Evolutionary conservation across 805 yeast genomes (phyloP), one percentile per base, ranked within the genome.

Genomic region (Yarrowia osloensis): DNA sequence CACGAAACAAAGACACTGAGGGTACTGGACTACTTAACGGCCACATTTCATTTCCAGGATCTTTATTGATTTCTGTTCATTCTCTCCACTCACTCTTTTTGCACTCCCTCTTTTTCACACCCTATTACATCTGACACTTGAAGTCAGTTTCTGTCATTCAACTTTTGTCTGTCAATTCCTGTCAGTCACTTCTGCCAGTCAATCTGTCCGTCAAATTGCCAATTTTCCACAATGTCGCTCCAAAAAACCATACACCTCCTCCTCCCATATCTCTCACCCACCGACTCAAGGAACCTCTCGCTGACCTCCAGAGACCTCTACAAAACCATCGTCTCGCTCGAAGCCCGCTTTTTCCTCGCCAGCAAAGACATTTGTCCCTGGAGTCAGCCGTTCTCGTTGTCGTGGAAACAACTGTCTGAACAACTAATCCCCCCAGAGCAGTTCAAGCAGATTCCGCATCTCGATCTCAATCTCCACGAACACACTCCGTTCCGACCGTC

Each of bases 311-410:
- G 7, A 17, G 37, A 11, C 15, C 22, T 22, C 24, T 54, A 54
- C 61, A 24, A 24, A 9, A 15, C 22, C 2, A 6, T 54, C 1
- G 61, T 54, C 1, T 4, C 26, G 4, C 11, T 35, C 8, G 61
- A 54, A 8, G 61, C 61, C 0, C 17, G n/a, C 6, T n/a, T 24
- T 29, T 54, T 54, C 15, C 44, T 54, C 4, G 22, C n/a, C 8
- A 8, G 39, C 61, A 54, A 54, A 24, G 44, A 54, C 11, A 35
- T 54, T 24, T 54, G 61, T 54, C 61, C 61, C 7, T 54, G 61
- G 61, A 54, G 61, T n/a, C 61, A 54, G 6, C 61, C 61, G 31
- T 54, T 54, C 17, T 42, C 15, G 7, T 5, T 24, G 26, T 52
- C 59, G 21, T 54, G 61, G 61, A 35, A 37, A n/a, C 24, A 35